Conservation (phyloP, 768 basidiomycete species). For the Suillus ampliporus region DNA sequence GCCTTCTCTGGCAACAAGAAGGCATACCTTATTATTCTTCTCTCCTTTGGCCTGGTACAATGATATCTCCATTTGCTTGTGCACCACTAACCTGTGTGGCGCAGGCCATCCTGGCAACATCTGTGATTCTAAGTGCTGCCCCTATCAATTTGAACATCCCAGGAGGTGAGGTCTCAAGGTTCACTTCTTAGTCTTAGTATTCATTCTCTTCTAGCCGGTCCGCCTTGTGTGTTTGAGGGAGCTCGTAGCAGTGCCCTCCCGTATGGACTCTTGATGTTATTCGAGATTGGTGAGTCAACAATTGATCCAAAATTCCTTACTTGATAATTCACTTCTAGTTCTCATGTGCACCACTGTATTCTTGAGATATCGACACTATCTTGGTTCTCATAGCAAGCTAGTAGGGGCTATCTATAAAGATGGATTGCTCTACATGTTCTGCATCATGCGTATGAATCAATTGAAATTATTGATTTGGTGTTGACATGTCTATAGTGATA, state of each 20-base stretch:
- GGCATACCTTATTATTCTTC: neutral
- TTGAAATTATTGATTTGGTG: neutral
- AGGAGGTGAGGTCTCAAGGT: neutral
- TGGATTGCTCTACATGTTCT: slow-evolving; percentile 4
- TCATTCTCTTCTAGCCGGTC: neutral
- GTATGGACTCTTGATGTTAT: slow-evolving; percentile 9
- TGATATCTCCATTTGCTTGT: neutral
- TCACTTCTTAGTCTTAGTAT: neutral
- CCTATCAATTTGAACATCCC: neutral
- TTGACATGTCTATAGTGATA: neutral
- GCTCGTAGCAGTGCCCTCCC: slow-evolving; percentile 1
- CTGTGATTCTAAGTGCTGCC: slow-evolving; percentile 3
- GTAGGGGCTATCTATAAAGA: slow-evolving; percentile 11
- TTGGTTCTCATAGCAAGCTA: slow-evolving; percentile 3
- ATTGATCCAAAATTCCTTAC: neutral
- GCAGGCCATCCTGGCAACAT: neutral
- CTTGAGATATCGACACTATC: slow-evolving; percentile 11
- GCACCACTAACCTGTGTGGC: neutral
- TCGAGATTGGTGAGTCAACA: slow-evolving; percentile 11
- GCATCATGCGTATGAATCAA: neutral
- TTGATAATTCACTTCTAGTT: neutral
- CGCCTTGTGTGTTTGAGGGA: slow-evolving; percentile 8
- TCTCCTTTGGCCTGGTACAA: neutral
- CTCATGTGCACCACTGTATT: slow-evolving; percentile 5
- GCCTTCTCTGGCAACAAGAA: slow-evolving; percentile 3